phyloP scores from a whole-genome alignment of 495 filamentous ascomycete species.

The Talaromyces wortmannii region DNA sequence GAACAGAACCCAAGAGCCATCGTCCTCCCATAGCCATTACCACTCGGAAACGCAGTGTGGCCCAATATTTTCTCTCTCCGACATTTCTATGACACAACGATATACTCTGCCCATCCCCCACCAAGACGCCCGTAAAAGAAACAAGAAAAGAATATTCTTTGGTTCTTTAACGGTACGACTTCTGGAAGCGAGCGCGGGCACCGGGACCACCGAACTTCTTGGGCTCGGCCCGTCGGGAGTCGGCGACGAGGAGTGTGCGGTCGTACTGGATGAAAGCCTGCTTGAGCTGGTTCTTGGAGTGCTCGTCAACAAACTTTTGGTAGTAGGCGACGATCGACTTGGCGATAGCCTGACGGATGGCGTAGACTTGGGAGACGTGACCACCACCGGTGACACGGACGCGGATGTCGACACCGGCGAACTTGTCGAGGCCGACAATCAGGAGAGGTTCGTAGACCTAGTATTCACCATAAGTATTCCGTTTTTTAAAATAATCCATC shows the following conservation, averaged over 20 bases:
- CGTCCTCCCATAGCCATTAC: background rate
- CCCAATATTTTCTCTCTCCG: background rate
- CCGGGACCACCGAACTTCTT: slow-evolving; percentile 88
- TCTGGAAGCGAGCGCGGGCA: slow-evolving; percentile 96
- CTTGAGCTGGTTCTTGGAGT: slow-evolving; percentile 99
- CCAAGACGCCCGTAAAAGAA: slow-evolving; percentile 11
- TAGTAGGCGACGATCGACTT: slow-evolving; percentile 99
- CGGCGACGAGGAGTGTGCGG: slow-evolving; percentile 92
- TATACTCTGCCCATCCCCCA: background rate
- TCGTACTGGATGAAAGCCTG: slow-evolving; percentile 90
- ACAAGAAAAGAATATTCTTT: slow-evolving; percentile 18
- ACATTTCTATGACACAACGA: background rate
- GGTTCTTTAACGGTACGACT: slow-evolving; percentile 59
- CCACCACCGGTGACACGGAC: slow-evolving; percentile 95
- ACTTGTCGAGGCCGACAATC: slow-evolving; percentile 93
- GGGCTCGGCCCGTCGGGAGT: slow-evolving; percentile 89
- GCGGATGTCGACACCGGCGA: slow-evolving; percentile 93
- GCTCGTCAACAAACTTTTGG: slow-evolving; percentile 99
- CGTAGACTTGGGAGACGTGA: slow-evolving; percentile 97
- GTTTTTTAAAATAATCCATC: background rate
- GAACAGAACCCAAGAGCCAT: background rate
- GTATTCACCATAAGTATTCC: background rate
- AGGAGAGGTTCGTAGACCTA: slow-evolving; percentile 96
- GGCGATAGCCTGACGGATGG: slow-evolving; percentile 96
- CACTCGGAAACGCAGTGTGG: background rate